Conservation (phyloP, 1,139 yeast genomes). For the Saccharomycopsis hybrid region DNA sequence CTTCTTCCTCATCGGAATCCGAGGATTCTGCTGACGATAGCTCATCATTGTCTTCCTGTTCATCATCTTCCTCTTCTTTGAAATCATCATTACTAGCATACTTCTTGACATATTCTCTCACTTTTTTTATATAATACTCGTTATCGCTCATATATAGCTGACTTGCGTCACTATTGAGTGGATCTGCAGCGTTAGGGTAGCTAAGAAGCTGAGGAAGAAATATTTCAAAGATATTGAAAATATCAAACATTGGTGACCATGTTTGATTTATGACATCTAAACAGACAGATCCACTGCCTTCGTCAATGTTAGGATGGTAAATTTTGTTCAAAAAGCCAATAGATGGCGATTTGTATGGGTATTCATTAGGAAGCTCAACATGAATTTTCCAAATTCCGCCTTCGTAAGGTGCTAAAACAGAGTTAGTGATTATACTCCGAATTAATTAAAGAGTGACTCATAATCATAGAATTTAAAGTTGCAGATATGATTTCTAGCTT, state of each 20-base stretch:
- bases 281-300: conserved; percentile 87
- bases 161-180: conserved; percentile 89
- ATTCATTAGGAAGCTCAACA: conserved; percentile 92
- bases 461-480: too few relatives aligned
- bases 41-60: conserved; percentile 26
- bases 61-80: conserved; percentile 38
- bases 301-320: conserved; percentile 91
- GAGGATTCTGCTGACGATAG: conserved; percentile 18
- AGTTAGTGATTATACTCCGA: neutral
- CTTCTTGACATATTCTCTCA: conserved; percentile 63
- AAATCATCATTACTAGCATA: conserved; percentile 58
- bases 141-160: conserved; percentile 71
- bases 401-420: conserved; percentile 58
- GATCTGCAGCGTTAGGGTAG: conserved; percentile 93
- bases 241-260: conserved; percentile 97
- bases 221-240: conserved; percentile 84
- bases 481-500: too few relatives aligned
- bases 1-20: conserved; percentile 25
- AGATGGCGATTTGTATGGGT: conserved; percentile 93
- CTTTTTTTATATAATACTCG: conserved; percentile 59
- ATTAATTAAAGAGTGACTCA: too few relatives aligned
- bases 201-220: conserved; percentile 87
- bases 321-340: conserved; percentile 90
- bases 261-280: conserved; percentile 95
- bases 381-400: conserved; percentile 89